phyloP scores from a whole-genome alignment of 805 yeast species.

The Starmerella khaoyaiensis region DNA sequence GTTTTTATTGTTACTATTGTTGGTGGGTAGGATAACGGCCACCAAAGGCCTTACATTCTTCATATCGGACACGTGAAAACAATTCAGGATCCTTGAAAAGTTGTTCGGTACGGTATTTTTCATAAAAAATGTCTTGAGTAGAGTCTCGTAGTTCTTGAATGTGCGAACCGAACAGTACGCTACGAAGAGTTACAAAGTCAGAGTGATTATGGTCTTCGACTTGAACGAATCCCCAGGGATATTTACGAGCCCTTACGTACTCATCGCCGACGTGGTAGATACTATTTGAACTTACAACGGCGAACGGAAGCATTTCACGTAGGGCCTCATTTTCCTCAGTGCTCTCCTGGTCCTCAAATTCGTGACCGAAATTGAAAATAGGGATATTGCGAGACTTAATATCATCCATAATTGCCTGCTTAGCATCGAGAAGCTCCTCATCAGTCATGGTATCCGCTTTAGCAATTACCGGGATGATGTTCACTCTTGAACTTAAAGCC shows the following conservation, averaged over 20 bases:
- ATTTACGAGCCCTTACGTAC: conserved; percentile 38
- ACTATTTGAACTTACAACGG: conserved; percentile 40
- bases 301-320: conserved; percentile 45
- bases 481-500: conserved; percentile 55
- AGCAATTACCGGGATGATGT: conserved; percentile 70
- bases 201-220: conserved; percentile 31
- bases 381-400: conserved; percentile 46
- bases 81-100: conserved; percentile 26
- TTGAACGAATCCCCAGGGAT: conserved; percentile 56
- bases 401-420: conserved; percentile 43
- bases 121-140: conserved; percentile 52
- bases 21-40: background rate
- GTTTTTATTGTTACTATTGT: background rate
- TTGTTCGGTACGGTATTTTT: conserved; percentile 49
- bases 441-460: conserved; percentile 69
- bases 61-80: conserved; percentile 8
- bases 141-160: conserved; percentile 44
- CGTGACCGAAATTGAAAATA: conserved; percentile 61
- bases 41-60: too few relatives aligned
- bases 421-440: conserved; percentile 42
- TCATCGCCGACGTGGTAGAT: conserved; percentile 30
- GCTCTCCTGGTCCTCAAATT: conserved; percentile 37
- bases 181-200: conserved; percentile 37
- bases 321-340: conserved; percentile 30
- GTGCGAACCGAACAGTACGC: conserved; percentile 72